phyloP scores from a whole-genome alignment of 331 rosid species.

The Acacia concinna region DNA sequence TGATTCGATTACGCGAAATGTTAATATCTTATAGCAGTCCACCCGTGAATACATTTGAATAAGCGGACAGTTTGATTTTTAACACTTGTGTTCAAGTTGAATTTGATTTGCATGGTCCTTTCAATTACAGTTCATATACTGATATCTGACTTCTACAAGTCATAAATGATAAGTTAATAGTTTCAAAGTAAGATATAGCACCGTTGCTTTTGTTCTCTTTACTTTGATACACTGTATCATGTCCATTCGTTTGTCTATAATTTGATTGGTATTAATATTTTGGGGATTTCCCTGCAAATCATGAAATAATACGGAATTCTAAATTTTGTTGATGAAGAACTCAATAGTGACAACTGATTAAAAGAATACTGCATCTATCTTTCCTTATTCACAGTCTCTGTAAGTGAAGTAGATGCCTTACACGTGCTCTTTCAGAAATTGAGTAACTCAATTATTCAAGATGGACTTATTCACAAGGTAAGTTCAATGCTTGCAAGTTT shows the following conservation, averaged over 20 bases:
- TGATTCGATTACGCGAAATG: neutral
- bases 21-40: neutral
- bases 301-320: too few species aligned
- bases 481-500: constrained; percentile 4
- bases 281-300: neutral
- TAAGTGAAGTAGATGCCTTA: constrained; percentile 80
- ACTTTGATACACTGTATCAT: neutral
- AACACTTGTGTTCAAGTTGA: neutral
- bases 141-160: neutral
- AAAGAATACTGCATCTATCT: neutral
- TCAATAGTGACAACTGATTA: neutral
- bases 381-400: constrained; percentile 54
- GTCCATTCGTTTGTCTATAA: neutral
- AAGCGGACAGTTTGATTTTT: neutral
- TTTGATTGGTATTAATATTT: neutral
- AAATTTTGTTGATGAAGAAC: too few species aligned
- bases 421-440: constrained; percentile 73
- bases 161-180: neutral
- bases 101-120: neutral
- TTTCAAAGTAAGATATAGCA: neutral
- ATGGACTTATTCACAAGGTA: constrained; percentile 84
- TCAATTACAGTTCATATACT: neutral
- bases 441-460: constrained; percentile 77
- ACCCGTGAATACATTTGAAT: neutral
- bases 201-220: neutral